Evolutionary conservation across 345 rosid genomes (phyloP), one percentile per base, ranked within the genome.

Genomic region (Chamaenerion angustifolium): DNA sequence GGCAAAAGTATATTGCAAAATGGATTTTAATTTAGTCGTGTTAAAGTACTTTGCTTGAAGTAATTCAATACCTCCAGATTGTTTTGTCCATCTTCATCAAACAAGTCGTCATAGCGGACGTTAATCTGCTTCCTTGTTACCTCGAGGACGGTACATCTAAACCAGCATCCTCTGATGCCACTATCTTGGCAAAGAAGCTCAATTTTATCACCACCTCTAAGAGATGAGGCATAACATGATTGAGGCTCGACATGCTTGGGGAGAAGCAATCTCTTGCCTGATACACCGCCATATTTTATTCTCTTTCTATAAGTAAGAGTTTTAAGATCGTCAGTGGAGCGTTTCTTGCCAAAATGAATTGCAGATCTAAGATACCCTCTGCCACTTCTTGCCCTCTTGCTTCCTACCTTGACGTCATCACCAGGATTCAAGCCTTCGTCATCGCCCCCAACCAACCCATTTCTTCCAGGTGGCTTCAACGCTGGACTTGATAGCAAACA

Each of bases 81-180:
- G 16, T 60, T 62, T 55, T 51, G 19, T 16, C 51, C 73, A 35
- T 72, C 81, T 25, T 31, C 76, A 59, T 72, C 76, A 55, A 49
- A 51, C 42, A 76, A 48, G 21, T 76, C 76, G 23, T 64, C 62
- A 25, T 72, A 76, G 61, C 49, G 58, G 42, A 76, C 63, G 51
- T 70, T 72, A 14, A 76, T 43, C 46, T 53, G 44, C 61, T 62
- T 70, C 11, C 37, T 45, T 14, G 71, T 56, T 25, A 40, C 42
- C 52, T 16, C 60, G 61, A 72, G 40, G 40, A 72, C 58, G 54
- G 48, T 59, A 62, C 78, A 72, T 67, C 74, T 64, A 43, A 76
- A 76, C 81, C 81, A 76, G 71, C 81, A 76, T 42, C 81, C 78
- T 51, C 76, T 55, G 43, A 76, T 62, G 42, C 81, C 81, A 52